These are phyloP conservation scores for Plasmopara viticola DNA, from an alignment of 352 stramenopile genomes.

Conservation along the genomic window DNA sequence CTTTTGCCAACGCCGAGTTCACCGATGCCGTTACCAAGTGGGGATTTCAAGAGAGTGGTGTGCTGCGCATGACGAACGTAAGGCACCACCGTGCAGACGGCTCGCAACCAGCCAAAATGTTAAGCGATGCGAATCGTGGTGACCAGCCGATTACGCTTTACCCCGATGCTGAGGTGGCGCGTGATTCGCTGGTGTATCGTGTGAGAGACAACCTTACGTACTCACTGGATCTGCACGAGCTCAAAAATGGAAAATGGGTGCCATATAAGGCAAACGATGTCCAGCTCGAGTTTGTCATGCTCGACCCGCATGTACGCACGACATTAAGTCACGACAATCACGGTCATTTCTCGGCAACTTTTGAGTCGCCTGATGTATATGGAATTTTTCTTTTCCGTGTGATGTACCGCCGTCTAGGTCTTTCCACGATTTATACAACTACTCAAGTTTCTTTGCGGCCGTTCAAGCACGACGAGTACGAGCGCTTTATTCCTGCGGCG, in stretches of 20 bases:
- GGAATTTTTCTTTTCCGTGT: conserved; percentile 92
- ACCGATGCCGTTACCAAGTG: conserved; percentile 70
- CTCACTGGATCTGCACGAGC: conserved; percentile 87
- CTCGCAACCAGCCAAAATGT: conserved; percentile 77
- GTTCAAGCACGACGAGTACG: conserved; percentile 95
- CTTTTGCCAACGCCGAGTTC: conserved; percentile 74
- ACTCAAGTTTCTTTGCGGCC: conserved; percentile 89
- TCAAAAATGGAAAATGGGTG: conserved; percentile 66
- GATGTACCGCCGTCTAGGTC: conserved; percentile 84
- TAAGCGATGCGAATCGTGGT: conserved; percentile 79
- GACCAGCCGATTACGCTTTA: conserved; percentile 89
- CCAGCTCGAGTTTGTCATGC: conserved; percentile 94
- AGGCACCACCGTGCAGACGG: conserved; percentile 82
- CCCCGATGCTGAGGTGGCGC: conserved; percentile 79
- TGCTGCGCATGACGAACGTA: conserved; percentile 84
- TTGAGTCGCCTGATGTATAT: conserved; percentile 88
- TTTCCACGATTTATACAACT: conserved; percentile 82
- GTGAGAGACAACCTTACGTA: conserved; percentile 93
- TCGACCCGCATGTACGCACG: conserved; percentile 89
- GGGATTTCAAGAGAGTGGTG: conserved; percentile 83
- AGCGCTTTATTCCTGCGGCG: conserved; percentile 89
- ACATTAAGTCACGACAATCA: conserved; percentile 68
- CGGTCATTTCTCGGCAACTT: conserved; percentile 78
- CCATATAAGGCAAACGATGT: conserved; percentile 78
- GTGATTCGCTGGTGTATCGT: conserved; percentile 89